A percentile compares a stretch with the other conserved stretches of the same genome.
Evolutionary conservation across 176 grass and related monocot genomes (phyloP).

Genomic region (Tuctoria greenei): DNA sequence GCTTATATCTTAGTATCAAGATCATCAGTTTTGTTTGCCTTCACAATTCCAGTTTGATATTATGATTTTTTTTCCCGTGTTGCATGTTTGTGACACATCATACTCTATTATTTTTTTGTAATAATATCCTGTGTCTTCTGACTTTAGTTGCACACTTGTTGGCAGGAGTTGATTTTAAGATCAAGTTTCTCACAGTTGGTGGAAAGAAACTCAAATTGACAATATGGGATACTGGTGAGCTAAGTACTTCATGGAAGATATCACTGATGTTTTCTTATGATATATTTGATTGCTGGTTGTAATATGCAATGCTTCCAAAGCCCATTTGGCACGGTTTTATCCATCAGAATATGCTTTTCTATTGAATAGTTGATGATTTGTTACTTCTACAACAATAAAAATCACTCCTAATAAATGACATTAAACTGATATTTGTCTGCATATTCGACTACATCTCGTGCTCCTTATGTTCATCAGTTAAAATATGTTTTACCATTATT

Average conservation of each 20-base stretch:
- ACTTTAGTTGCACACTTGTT: slow-evolving; percentile 37
- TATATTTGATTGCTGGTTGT: not conserved
- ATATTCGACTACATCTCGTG: not conserved
- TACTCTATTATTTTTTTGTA: not conserved
- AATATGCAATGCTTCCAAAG: not conserved
- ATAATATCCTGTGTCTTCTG: not conserved
- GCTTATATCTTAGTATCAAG: not conserved
- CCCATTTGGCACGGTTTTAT: slow-evolving; percentile 1
- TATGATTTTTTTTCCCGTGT: not conserved
- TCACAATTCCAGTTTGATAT: not conserved
- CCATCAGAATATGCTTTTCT: not conserved
- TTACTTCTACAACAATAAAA: not conserved
- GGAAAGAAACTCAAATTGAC: slow-evolving; percentile 92
- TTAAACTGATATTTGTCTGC: not conserved
- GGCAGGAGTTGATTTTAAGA: slow-evolving; percentile 95
- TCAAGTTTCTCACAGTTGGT: slow-evolving; percentile 76
- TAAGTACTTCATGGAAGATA: not conserved
- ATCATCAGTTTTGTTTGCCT: slow-evolving; percentile 6
- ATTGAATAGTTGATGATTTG: not conserved
- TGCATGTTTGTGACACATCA: slow-evolving; percentile 4
- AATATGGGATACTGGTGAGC: slow-evolving; percentile 96
- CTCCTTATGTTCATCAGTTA: not conserved
- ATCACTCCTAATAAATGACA: not conserved
- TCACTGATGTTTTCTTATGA: not conserved
- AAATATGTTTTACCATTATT: not conserved